A percentile compares a stretch with the other conserved stretches of the same genome.
These are phyloP conservation scores for Thamnidium elegans DNA, from an alignment of 192 early-diverging fungal species.

Conservation along the genomic window DNA sequence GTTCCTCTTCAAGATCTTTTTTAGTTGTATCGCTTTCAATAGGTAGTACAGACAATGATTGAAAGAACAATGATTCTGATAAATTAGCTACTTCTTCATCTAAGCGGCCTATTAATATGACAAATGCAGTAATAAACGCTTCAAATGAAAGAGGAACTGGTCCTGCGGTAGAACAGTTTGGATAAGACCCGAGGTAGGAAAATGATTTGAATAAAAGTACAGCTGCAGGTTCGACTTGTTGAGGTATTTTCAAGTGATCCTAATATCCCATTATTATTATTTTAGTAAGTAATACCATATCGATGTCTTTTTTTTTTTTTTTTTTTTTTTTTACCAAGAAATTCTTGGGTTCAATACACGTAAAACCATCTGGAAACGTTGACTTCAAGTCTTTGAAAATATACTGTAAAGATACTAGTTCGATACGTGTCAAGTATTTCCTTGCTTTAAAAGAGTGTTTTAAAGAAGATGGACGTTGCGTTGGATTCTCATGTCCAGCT, in stretches of 20 bases:
- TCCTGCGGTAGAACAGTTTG: conserved; percentile 13
- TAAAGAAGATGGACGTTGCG: not conserved
- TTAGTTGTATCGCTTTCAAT: not conserved
- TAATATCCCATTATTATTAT: too few relatives aligned
- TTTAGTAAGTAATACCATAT: too few relatives aligned
- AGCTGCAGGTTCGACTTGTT: conserved; percentile 27
- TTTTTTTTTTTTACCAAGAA: conserved; percentile 35
- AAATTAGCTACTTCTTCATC: conserved; percentile 6
- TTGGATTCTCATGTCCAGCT: not conserved
- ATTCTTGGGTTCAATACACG: conserved; percentile 26
- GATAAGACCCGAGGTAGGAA: conserved; percentile 34
- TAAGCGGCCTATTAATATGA: conserved; percentile 22
- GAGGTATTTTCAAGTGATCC: conserved; percentile 26
- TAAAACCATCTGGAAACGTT: conserved; percentile 21
- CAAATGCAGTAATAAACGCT: conserved; percentile 28
- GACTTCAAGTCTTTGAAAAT: conserved; percentile 23
- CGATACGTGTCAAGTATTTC: conserved; percentile 10
- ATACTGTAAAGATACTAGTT: conserved; percentile 16
- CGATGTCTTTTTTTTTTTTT: too few relatives aligned
- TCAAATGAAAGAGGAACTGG: conserved; percentile 27
- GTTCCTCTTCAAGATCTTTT: not conserved
- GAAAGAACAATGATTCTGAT: conserved; percentile 23
- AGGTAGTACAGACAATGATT: conserved; percentile 26
- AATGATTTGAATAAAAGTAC: conserved; percentile 37
- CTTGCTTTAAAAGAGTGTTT: not conserved